These are phyloP conservation scores for Anisogramma anomala DNA, from an alignment of 2,329 filamentous ascomycete genomes.

Conservation along the genomic window DNA sequence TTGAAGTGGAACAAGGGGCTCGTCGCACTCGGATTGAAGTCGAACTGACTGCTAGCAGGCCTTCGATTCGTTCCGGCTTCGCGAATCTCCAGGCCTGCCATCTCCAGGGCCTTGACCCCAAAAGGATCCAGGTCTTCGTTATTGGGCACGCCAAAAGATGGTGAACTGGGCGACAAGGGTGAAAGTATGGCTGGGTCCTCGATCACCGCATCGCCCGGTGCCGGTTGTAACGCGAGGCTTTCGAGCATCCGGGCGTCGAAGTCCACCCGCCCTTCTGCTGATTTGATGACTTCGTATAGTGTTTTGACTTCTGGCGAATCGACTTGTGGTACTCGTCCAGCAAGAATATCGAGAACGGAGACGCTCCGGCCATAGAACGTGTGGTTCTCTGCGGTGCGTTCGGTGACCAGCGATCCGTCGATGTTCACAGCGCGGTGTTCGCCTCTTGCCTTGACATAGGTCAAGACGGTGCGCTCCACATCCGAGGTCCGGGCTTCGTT, in stretches of 20 bases:
- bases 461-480: slow-evolving; percentile 42
- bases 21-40: slow-evolving; percentile 64
- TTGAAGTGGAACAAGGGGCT: slow-evolving; percentile 54
- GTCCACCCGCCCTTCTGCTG: slow-evolving; percentile 72
- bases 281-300: slow-evolving; percentile 73
- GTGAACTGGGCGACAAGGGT: slow-evolving; percentile 25
- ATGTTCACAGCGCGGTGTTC: slow-evolving; percentile 44
- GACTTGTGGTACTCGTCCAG: slow-evolving; percentile 42
- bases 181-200: slow-evolving; percentile 29
- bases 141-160: slow-evolving; percentile 66
- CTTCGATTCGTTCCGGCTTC: slow-evolving; percentile 72
- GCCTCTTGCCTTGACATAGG: slow-evolving; percentile 47
- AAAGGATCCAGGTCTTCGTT: slow-evolving; percentile 81
- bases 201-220: slow-evolving; percentile 62
- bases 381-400: slow-evolving; percentile 48
- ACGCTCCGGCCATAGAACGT: slow-evolving; percentile 42
- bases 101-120: slow-evolving; percentile 80
- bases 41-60: slow-evolving; percentile 69
- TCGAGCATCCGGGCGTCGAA: slow-evolving; percentile 59
- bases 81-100: slow-evolving; percentile 77
- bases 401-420: slow-evolving; percentile 44
- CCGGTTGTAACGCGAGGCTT: slow-evolving; percentile 49
- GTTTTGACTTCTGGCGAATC: slow-evolving; percentile 43
- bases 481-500: slow-evolving; percentile 40
- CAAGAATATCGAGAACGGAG: slow-evolving; percentile 44